Evolutionary conservation across 2,329 filamentous ascomycete species (phyloP).

Genomic region (Incumbomyces lentus): DNA sequence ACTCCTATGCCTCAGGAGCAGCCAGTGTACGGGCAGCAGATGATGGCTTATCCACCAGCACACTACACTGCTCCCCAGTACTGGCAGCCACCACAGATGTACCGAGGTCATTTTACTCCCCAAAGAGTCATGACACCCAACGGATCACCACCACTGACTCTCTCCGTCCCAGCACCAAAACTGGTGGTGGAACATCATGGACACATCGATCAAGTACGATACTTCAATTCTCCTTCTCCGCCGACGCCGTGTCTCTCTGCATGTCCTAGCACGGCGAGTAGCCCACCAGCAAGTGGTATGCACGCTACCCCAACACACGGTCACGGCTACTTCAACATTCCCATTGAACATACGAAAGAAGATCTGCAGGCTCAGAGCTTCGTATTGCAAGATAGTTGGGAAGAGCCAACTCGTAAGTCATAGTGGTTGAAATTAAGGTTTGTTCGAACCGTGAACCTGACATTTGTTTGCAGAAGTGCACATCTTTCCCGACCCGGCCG

Average conservation of each 20-base stretch:
- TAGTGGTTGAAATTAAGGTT: neutral
- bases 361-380: slow-evolving; percentile 16
- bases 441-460: slow-evolving; percentile 5
- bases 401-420: slow-evolving; percentile 19
- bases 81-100: slow-evolving; percentile 36
- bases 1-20: slow-evolving; percentile 50
- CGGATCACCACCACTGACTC: slow-evolving; percentile 62
- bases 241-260: slow-evolving; percentile 80
- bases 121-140: slow-evolving; percentile 53
- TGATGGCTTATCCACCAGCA: slow-evolving; percentile 28
- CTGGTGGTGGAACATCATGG: slow-evolving; percentile 16
- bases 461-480: slow-evolving; percentile 17
- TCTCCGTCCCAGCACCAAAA: slow-evolving; percentile 58
- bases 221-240: slow-evolving; percentile 48
- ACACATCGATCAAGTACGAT: slow-evolving; percentile 19
- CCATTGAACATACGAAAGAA: slow-evolving; percentile 17
- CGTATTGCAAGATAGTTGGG: slow-evolving; percentile 16
- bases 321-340: slow-evolving; percentile 19
- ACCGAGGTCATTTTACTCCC: slow-evolving; percentile 41
- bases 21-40: slow-evolving; percentile 34
- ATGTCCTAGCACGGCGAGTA: slow-evolving; percentile 74
- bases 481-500: slow-evolving; percentile 21
- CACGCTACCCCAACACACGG: slow-evolving; percentile 19
- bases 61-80: slow-evolving; percentile 26
- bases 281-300: slow-evolving; percentile 62